Evolutionary conservation across 352 stramenopile species (phyloP), one percentile per base, ranked within the genome.

Genomic region (Phytophthora vignae): DNA sequence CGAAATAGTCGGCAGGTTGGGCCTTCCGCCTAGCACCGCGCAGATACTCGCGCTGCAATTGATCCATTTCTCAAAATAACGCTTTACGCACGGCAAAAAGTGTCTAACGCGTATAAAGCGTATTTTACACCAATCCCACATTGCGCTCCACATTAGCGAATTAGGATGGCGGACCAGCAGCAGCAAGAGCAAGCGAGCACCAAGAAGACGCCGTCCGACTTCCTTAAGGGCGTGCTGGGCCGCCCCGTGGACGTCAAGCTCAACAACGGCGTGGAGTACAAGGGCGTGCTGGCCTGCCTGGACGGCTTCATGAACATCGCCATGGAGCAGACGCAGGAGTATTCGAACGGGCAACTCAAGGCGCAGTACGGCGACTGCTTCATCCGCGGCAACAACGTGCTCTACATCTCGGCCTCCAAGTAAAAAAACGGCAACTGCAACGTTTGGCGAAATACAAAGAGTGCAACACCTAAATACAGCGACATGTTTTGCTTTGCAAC

Each of bases 291-390:
- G 54, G 98, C 97, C 17, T 99, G 98, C 77, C 90, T 99, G 44
- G 98, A 99, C 88, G 98, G 98, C 38, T 99, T 99, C 83, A 99
- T 99, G 97, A 99, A 99, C 87, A 99, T 99, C 85, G 98, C 98
- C 38, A 99, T 99, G 97, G 98, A 99, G 83, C 98, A 99, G 84
- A 99, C 98, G 60, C 98, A 99, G 74, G 98, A 99, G 84, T 99
- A 99, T 82, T 90, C 99, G 40, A 98, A 99, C 85, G 98, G 98
- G 10, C 96, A 99, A 82, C 90, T 99, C 60, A 99, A 99, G 81
- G 91, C 94, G 27, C 98, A 99, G 77, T 99, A 99, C 86, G 98
- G 98, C 58, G 98, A 99, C 84, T 99, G 98, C 87, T 99, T 99
- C 76, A 99, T 99, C 81, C 97, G 98, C 60, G 98, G 98, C 40